Evolutionary conservation across 257 asterid species (phyloP), one percentile per base, ranked within the genome.

Genomic region (Penstemon newberryi): DNA sequence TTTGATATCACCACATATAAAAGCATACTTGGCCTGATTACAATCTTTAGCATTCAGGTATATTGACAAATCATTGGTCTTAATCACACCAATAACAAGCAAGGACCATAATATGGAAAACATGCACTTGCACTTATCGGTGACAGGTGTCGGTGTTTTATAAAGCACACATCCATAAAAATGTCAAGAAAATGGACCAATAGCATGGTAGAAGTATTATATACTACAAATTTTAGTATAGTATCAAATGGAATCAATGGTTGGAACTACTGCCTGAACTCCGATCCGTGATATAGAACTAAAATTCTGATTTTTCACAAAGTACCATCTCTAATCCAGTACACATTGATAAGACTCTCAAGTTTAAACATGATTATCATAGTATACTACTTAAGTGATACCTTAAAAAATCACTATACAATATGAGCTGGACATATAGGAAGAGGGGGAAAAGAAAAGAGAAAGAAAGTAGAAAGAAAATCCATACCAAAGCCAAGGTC

Each of bases 401-500:
- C 50, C 43, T n/a, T 41, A 19, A 53, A 33, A 41, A 63, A 37
- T 8, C 45, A 56, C 54, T 3, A 12, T 7, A 9, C 12, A 25
- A 37, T 58, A 37, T 43, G 65, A 61, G 54, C 51, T 15, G 8
- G 37, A 60, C 56, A 66, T 54, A 43, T 12, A 65, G 4, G 70
- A 54, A 54, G 58, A 49, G 51, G 63, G 40, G 43, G 72, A 8
- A 38, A 47, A 3, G 3, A 43, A 50, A 63, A 43, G 19, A 15
- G 6, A 49, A 63, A 68, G 8, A 59, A 55, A 66, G 36, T 19
- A 11, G 51, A 67, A 62, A 37, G 64, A 56, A 64, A 49, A 60
- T 19, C n/a, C 85, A 67, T 84, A 93, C 99, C 99, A 93, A 63
- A 61, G 96, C 99, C 84, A 88, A 80, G 63, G 99, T 84, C 75